A percentile compares a stretch with the other conserved stretches of the same genome.
Evolutionary conservation across 495 filamentous ascomycete species (phyloP).

Genomic region (Poronia punctata): DNA sequence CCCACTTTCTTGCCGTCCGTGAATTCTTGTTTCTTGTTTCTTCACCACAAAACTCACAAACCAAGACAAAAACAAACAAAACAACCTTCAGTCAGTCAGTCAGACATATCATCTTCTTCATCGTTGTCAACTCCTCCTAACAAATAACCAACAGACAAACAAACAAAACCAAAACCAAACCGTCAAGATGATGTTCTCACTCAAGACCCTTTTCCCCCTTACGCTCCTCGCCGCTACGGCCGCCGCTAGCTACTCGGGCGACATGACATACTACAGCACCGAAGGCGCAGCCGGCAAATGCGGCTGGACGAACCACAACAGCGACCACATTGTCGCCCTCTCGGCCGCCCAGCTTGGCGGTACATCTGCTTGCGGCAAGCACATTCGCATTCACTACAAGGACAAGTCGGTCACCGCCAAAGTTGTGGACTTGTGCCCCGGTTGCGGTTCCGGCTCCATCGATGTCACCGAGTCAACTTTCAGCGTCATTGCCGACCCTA

Average conservation of each 20-base stretch:
- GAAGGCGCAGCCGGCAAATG: conserved; percentile 36
- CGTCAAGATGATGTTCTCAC: too few relatives aligned
- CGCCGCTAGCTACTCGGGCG: conserved; percentile 24
- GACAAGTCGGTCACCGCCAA: conserved; percentile 50
- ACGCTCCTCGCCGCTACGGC: conserved; percentile 7
- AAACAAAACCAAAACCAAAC: too few relatives aligned
- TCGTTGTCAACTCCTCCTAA: too few relatives aligned
- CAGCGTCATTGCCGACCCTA: conserved; percentile 25
- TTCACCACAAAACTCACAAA: too few relatives aligned
- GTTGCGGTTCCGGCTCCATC: conserved; percentile 43
- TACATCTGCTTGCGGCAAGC: conserved; percentile 56
- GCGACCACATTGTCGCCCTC: conserved; percentile 37
- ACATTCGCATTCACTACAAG: conserved; percentile 48
- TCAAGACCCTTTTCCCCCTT: conserved; percentile 13
- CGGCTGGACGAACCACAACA: conserved; percentile 30
- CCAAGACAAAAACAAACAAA: too few relatives aligned
- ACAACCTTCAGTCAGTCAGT: too few relatives aligned
- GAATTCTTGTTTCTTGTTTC: too few relatives aligned
- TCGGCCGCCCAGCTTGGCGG: conserved; percentile 26
- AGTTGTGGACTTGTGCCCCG: conserved; percentile 70
- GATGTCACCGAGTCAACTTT: conserved; percentile 29
- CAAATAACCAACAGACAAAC: too few relatives aligned
- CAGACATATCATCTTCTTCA: too few relatives aligned
- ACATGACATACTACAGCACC: conserved; percentile 39
- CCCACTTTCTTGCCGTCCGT: too few relatives aligned